Percentiles rank a stretch among this genome's conserved stretches.
phyloP scores from a whole-genome alignment of 305 asterid species.

The Fraxinus latifolia region DNA sequence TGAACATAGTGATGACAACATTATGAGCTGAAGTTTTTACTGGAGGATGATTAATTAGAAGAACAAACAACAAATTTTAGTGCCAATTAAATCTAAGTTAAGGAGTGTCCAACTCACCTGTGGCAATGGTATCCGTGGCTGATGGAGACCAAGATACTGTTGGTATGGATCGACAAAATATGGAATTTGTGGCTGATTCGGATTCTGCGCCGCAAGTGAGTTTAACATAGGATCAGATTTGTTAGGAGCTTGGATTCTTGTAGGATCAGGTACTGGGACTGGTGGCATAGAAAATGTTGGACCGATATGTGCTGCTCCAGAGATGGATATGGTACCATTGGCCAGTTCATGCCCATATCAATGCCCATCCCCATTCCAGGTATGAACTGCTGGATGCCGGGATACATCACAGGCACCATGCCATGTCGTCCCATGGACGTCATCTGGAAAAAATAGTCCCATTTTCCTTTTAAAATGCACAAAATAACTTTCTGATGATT shows the following conservation, averaged over 20 bases:
- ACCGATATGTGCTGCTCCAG: slow-evolving; percentile 51
- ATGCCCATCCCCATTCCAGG: slow-evolving; percentile 59
- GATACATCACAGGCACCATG: slow-evolving; percentile 80
- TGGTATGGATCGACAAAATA: slow-evolving; percentile 42
- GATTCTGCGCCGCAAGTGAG: slow-evolving; percentile 22
- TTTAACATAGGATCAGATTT: slow-evolving; percentile 33
- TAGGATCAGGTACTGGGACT: slow-evolving; percentile 33
- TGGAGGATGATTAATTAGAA: neutral
- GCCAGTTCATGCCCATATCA: slow-evolving; percentile 59
- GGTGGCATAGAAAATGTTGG: slow-evolving; percentile 51
- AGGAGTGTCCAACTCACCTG: slow-evolving; percentile 30
- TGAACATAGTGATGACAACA: neutral
- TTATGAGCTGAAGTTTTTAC: neutral
- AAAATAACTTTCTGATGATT: slow-evolving; percentile 26
- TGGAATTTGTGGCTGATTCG: slow-evolving; percentile 33
- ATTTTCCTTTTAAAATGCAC: slow-evolving; percentile 42
- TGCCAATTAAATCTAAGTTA: neutral
- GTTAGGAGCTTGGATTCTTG: slow-evolving; percentile 39
- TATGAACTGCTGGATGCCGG: slow-evolving; percentile 69
- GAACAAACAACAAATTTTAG: neutral
- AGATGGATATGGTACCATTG: slow-evolving; percentile 55
- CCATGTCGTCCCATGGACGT: slow-evolving; percentile 71
- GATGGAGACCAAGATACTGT: slow-evolving; percentile 42
- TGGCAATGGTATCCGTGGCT: slow-evolving; percentile 31
- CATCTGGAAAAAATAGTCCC: slow-evolving; percentile 42